Evolutionary conservation across 2,329 filamentous ascomycete genomes (phyloP).

Genomic region (Thermothelomyces thermophilus): DNA sequence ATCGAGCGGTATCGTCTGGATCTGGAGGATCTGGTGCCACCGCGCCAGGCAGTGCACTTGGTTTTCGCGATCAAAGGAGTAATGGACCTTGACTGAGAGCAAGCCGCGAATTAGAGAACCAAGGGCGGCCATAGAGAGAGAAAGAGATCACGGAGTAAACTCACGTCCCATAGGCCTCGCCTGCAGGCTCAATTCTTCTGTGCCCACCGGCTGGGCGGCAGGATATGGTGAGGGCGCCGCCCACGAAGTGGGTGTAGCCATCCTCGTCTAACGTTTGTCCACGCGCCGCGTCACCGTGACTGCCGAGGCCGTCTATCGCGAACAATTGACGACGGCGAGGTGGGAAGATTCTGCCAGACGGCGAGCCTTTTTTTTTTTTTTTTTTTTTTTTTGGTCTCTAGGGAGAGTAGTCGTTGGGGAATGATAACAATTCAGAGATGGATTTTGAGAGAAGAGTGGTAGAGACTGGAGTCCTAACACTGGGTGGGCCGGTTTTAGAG

Average conservation of each 20-base stretch:
- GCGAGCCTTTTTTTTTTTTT: too few relatives aligned
- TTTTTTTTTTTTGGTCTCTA: neutral
- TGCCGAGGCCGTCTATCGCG: constrained; percentile 9
- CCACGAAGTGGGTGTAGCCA: constrained; percentile 23
- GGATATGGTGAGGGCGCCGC: constrained; percentile 19
- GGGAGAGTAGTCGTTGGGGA: neutral
- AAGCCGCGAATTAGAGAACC: constrained; percentile 15
- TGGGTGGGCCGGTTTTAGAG: constrained; percentile 21
- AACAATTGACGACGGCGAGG: constrained; percentile 9
- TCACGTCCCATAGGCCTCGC: constrained; percentile 31
- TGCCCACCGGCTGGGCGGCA: constrained; percentile 16
- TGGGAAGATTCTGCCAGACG: neutral
- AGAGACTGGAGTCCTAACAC: constrained; percentile 11
- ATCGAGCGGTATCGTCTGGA: constrained; percentile 76
- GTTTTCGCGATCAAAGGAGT: constrained; percentile 86
- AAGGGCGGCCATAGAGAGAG: neutral
- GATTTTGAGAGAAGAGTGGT: neutral
- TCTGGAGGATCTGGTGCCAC: constrained; percentile 69
- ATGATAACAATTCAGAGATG: neutral
- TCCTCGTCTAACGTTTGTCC: constrained; percentile 9
- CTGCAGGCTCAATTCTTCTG: constrained; percentile 28
- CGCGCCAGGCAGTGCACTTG: constrained; percentile 86
- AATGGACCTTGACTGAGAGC: constrained; percentile 80
- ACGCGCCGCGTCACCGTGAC: constrained; percentile 5
- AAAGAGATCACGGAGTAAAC: constrained; percentile 7